Conservation (phyloP, 2,329 filamentous ascomycete species). For the Pestalotiopsis sp. region DNA sequence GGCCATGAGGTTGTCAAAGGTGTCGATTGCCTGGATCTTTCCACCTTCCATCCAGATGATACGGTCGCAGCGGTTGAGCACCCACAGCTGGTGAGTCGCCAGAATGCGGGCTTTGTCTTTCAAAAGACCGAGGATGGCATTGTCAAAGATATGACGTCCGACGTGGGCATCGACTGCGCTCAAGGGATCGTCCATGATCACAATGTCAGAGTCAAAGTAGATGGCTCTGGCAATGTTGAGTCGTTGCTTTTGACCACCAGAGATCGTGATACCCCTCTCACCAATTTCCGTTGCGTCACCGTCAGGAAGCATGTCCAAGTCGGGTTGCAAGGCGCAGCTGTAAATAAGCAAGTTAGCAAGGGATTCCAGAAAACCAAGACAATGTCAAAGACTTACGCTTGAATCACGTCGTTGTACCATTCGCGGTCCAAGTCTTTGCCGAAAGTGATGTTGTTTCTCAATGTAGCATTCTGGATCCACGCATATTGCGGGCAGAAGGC, state of each 20-base stretch:
- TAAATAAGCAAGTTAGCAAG: constrained; percentile 15
- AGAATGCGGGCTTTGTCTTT: constrained; percentile 88
- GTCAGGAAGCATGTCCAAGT: constrained; percentile 90
- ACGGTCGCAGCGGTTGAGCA: constrained; percentile 85
- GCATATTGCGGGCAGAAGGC: constrained; percentile 96
- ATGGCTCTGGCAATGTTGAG: constrained; percentile 88
- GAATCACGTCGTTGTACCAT: constrained; percentile 86
- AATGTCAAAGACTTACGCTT: constrained; percentile 56
- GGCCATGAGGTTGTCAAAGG: constrained; percentile 84
- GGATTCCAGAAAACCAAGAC: neutral
- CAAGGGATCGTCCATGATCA: constrained; percentile 71
- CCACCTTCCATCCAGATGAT: constrained; percentile 94
- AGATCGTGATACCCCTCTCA: constrained; percentile 92
- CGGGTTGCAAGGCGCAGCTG: constrained; percentile 78
- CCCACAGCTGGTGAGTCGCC: constrained; percentile 93
- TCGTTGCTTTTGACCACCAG: constrained; percentile 92
- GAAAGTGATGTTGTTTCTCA: constrained; percentile 89
- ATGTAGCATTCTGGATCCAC: constrained; percentile 93
- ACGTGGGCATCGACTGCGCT: constrained; percentile 73
- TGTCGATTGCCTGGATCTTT: constrained; percentile 81
- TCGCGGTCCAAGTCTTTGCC: constrained; percentile 73
- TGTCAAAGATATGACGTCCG: constrained; percentile 82
- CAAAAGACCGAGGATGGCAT: constrained; percentile 87
- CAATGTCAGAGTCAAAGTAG: constrained; percentile 69
- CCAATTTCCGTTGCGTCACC: constrained; percentile 92